A percentile compares a stretch with the other conserved stretches of the same genome.
Evolutionary conservation across 2,329 filamentous ascomycete species (phyloP).

Genomic region (Claviceps maximensis): DNA sequence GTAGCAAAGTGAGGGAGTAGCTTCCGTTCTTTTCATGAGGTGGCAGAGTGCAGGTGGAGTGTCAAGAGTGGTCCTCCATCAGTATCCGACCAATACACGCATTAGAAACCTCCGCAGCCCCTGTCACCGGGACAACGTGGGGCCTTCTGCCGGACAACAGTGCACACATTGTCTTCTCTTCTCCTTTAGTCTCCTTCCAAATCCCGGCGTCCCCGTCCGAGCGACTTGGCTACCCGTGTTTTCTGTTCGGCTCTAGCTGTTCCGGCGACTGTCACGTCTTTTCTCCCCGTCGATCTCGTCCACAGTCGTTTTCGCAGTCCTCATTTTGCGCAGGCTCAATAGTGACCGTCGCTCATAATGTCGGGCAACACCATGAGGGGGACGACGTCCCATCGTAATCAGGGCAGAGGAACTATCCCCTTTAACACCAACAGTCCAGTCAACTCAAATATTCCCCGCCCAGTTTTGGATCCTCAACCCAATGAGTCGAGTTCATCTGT

Average conservation of each 20-base stretch:
- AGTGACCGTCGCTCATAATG: conserved; percentile 24
- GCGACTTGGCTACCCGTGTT: neutral
- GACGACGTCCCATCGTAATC: conserved; percentile 46
- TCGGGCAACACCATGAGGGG: conserved; percentile 53
- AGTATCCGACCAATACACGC: neutral
- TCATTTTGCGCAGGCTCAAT: neutral
- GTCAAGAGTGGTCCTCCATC: neutral
- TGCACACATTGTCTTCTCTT: neutral
- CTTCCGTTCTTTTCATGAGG: neutral
- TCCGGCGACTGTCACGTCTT: neutral
- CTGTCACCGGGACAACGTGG: conserved; percentile 9
- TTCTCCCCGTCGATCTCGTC: neutral
- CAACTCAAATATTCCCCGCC: conserved; percentile 57
- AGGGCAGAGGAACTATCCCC: conserved; percentile 44
- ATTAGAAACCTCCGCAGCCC: neutral
- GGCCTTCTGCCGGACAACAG: conserved; percentile 4
- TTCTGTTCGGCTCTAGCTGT: neutral
- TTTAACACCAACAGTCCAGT: conserved; percentile 47
- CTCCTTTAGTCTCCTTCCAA: conserved; percentile 1
- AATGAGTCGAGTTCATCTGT: conserved; percentile 56
- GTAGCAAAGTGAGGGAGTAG: neutral
- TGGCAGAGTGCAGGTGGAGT: too few relatives aligned
- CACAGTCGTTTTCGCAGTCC: neutral
- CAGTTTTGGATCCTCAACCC: conserved; percentile 49
- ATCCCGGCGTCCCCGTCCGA: neutral